Percentiles rank a stretch among this genome's conserved stretches.
These are phyloP conservation scores for Alopecurus myosuroides DNA, from an alignment of 176 grass and related monocot species.

Conservation along the genomic window DNA sequence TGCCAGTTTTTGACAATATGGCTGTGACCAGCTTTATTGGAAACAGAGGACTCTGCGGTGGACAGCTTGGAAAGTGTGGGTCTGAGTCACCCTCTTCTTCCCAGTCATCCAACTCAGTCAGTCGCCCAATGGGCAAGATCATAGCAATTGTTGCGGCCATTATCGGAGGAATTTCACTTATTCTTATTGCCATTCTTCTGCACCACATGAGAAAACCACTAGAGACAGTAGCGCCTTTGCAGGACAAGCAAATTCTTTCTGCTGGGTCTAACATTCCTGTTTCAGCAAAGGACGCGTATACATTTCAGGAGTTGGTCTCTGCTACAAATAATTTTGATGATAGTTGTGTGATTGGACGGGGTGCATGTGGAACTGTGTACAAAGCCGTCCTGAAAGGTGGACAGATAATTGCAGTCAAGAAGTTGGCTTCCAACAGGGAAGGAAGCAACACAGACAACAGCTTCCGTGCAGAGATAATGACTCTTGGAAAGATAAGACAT, in stretches of 20 bases:
- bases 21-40: slow-evolving; percentile 63
- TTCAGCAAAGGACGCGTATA: slow-evolving; percentile 71
- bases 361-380: slow-evolving; percentile 93
- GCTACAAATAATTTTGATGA: slow-evolving; percentile 96
- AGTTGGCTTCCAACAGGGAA: slow-evolving; percentile 86
- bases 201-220: slow-evolving; percentile 85
- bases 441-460: slow-evolving; percentile 92
- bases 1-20: slow-evolving; percentile 87
- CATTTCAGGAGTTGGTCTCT: slow-evolving; percentile 77
- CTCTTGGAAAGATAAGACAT: slow-evolving; percentile 98
- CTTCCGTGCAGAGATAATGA: slow-evolving; percentile 90
- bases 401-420: slow-evolving; percentile 84
- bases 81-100: slow-evolving; percentile 38
- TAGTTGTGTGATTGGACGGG: slow-evolving; percentile 69
- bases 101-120: slow-evolving; percentile 22
- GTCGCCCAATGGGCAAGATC: slow-evolving; percentile 59
- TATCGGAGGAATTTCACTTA: slow-evolving; percentile 87
- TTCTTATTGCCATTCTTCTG: slow-evolving; percentile 86
- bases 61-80: slow-evolving; percentile 72
- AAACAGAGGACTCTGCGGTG: slow-evolving; percentile 93
- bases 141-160: slow-evolving; percentile 85
- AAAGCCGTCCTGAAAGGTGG: slow-evolving; percentile 69
- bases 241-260: slow-evolving; percentile 66
- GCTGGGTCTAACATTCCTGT: slow-evolving; percentile 48
- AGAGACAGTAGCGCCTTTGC: slow-evolving; percentile 79